Evolutionary conservation across 768 basidiomycete species (phyloP), one percentile per base, ranked within the genome.

Genomic region (Aureoboletus auriporus): DNA sequence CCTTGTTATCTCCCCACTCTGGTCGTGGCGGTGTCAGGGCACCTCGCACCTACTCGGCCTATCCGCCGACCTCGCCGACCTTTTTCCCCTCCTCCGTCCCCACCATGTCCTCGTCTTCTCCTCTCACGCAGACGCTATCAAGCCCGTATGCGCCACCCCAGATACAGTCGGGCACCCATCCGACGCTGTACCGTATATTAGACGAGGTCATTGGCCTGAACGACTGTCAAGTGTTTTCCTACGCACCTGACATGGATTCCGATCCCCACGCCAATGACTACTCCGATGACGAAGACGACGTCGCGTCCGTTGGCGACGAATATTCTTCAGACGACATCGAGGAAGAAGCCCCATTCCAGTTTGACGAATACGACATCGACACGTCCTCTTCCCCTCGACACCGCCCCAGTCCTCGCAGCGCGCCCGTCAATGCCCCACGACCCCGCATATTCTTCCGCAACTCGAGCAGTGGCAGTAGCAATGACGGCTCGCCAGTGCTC

Each of bases 211-310:
- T 99, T 56, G 86, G 87, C 20, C 77, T 99, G 20, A 71, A 80
- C 35, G 93, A 97, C 52, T 96, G 92, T 73, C 94, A 97, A 64
- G 93, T 97, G 50, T 99, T 86, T 70, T 89, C 91, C 3, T 99
- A 93, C 73, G 78, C 81, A 35, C 96, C 95, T 40, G 92, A 95
- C 68, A 83, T 88, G 50, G 92, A 95, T 56, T 85, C 86, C 23
- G 96, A 99, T 71, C 96, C 96, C 1, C 93, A 98, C 57, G 89
- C 88, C 38, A 81, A 82, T 62, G 83, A 90, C 71, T 79, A 83
- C 60, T 79, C 80, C 26, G 85, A 89, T 59, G 86, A 86, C 62
- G 86, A 89, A 56, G 86, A 88, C 54, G 88, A 89, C 55, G 70
- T 80, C 46, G 78, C 78, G 0, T 81, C 81, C 37, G 71, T 75